phyloP scores from a whole-genome alignment of 108 stramenopile genomes.

The Poteriospumella lacustris region DNA sequence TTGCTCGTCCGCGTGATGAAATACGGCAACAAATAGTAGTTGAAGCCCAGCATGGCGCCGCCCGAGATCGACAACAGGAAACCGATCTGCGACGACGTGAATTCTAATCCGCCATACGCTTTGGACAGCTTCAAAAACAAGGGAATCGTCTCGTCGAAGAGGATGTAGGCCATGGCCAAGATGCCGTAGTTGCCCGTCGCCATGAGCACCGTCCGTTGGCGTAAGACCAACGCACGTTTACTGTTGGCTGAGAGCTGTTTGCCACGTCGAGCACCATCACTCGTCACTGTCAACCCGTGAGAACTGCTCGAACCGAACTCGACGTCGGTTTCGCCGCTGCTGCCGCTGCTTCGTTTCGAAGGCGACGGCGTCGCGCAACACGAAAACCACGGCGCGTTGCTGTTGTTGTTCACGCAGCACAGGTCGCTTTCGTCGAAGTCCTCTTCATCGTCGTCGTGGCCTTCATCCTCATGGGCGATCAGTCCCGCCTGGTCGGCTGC shows the following conservation, averaged over 20 bases:
- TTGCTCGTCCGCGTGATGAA: not conserved
- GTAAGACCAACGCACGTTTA: too few species aligned
- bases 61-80: not conserved
- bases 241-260: too few species aligned
- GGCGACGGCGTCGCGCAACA: too few species aligned
- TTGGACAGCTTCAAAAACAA: constrained; percentile 4
- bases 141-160: constrained; percentile 21
- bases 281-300: not conserved
- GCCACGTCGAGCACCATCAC: constrained; percentile 1
- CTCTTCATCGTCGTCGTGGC: too few species aligned
- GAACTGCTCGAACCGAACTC: too few species aligned
- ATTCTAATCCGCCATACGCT: constrained; percentile 12
- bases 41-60: constrained; percentile 14
- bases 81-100: constrained; percentile 10
- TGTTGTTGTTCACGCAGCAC: too few species aligned
- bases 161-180: constrained; percentile 16
- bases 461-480: too few species aligned
- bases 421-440: too few species aligned
- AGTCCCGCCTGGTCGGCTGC: too few species aligned
- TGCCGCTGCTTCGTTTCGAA: too few species aligned
- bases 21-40: not conserved
- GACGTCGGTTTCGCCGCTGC: too few species aligned
- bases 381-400: too few species aligned
- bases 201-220: not conserved
- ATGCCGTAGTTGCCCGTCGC: constrained; percentile 1